Evolutionary conservation across 352 stramenopile genomes (phyloP), one percentile per base, ranked within the genome.

Genomic region (Globisporangium barbulae): DNA sequence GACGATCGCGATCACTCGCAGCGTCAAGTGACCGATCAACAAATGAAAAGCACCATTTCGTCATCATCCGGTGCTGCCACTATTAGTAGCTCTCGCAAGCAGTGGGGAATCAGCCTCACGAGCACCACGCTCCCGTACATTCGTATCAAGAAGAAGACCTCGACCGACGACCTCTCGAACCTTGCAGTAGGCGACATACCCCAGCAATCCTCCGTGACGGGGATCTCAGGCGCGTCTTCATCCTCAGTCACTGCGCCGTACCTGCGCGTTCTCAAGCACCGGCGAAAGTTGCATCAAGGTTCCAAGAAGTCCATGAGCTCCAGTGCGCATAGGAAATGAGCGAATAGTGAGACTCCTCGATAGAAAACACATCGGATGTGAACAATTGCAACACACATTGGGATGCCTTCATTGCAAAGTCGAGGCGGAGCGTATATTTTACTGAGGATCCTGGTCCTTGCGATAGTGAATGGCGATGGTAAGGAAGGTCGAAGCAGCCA

Each of bases 231-330:
- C 12, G 48, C 31, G 9, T 67, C 65, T 5, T 63, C 64, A 30
- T 65, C 68, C 0, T 21, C 15, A 12, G 25, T 75, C 21, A 69
- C 80, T 49, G 78, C 80, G 12, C 79, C 82, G 56, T 93, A 93
- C 48, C 70, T 91, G 12, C 86, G 86, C 67, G 80, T 89, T 56
- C 82, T 91, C 65, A 93, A 91, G 73, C 81, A 84, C 54, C 75
- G 85, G 33, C 75, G 63, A n/a, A 69, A 64, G 37, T 61, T 56
- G 13, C 63, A 69, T 10, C 63, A 67, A 35, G 45, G 25, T 31
- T 19, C 31, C 10, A 64, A 60, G 48, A 61, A 56, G 44, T 63
- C 60, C 42, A 61, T 41, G 35, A 72, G 44, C 53, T 66, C 5
- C 28, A 47, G 30, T 8, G 37, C 17, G 41, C 44, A 69, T 44